Conservation (phyloP, 2,329 filamentous ascomycete species). For the Rhynchosporium graminicola region DNA sequence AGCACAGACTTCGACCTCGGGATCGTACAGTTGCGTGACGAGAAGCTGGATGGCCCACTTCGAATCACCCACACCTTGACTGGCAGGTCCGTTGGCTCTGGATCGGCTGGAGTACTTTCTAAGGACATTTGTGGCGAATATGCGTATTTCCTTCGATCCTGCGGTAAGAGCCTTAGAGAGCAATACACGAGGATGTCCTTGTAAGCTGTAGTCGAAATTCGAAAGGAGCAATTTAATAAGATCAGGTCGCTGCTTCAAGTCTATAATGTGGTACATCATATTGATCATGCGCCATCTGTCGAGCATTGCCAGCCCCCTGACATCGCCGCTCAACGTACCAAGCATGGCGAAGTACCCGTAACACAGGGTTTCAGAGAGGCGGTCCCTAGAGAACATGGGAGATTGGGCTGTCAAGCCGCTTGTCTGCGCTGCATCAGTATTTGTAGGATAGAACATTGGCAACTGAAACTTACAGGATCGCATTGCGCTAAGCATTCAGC, state of each 20-base stretch:
- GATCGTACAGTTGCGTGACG: constrained; percentile 98
- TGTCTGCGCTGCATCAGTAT: constrained; percentile 47
- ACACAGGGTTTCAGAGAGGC: constrained; percentile 83
- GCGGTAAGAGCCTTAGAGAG: constrained; percentile 92
- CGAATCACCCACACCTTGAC: constrained; percentile 61
- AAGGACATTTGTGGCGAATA: constrained; percentile 82
- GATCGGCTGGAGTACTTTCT: constrained; percentile 77
- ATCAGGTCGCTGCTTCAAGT: constrained; percentile 87
- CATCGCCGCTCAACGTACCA: constrained; percentile 80
- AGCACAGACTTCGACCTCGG: constrained; percentile 94
- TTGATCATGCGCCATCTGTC: constrained; percentile 98
- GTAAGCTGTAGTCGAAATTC: constrained; percentile 88
- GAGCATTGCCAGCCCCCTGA: constrained; percentile 82
- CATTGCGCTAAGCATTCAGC: constrained; percentile 95
- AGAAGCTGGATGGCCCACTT: constrained; percentile 96
- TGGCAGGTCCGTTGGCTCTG: constrained; percentile 43
- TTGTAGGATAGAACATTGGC: not conserved
- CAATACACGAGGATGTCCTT: constrained; percentile 87
- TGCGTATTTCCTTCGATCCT: constrained; percentile 87
- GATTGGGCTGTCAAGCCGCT: constrained; percentile 77
- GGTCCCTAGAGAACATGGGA: constrained; percentile 84
- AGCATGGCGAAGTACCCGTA: constrained; percentile 94
- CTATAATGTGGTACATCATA: constrained; percentile 99
- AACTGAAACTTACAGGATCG: constrained; percentile 65
- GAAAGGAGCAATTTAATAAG: constrained; percentile 84